phyloP scores from a whole-genome alignment of 2,329 filamentous ascomycete genomes.

The Paracorniculantispora psalliotae region DNA sequence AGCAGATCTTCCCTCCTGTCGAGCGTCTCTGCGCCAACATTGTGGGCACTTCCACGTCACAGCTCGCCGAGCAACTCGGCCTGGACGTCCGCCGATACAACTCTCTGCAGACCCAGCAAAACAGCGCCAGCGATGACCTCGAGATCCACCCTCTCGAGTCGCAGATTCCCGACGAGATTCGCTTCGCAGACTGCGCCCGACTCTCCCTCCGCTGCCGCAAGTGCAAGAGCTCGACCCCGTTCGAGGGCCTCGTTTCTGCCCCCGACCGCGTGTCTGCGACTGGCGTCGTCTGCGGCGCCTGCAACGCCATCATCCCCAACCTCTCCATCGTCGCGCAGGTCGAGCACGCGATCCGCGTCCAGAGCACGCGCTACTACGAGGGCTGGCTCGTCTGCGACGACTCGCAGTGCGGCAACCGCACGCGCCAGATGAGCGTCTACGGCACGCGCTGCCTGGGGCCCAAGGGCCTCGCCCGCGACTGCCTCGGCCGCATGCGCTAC shows the following conservation, averaged over 20 bases:
- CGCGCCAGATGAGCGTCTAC: constrained; percentile 89
- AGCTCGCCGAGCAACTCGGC: constrained; percentile 88
- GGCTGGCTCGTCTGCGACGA: constrained; percentile 91
- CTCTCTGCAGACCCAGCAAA: constrained; percentile 37
- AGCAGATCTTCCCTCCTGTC: constrained; percentile 96
- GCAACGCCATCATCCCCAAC: constrained; percentile 59
- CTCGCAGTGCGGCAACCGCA: constrained; percentile 76
- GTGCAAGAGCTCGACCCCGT: constrained; percentile 68
- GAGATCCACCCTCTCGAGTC: constrained; percentile 90
- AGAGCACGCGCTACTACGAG: constrained; percentile 84
- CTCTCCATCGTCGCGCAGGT: constrained; percentile 80
- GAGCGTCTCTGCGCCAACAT: constrained; percentile 97
- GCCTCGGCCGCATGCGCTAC: constrained; percentile 81
- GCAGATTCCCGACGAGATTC: constrained; percentile 85
- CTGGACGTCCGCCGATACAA: constrained; percentile 85
- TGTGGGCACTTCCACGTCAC: constrained; percentile 80
- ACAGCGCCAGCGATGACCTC: constrained; percentile 51
- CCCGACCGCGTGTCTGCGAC: constrained; percentile 60
- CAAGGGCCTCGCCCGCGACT: constrained; percentile 76
- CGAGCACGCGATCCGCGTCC: constrained; percentile 73
- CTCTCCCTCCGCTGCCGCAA: constrained; percentile 74
- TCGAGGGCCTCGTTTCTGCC: constrained; percentile 66
- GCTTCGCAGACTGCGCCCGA: constrained; percentile 76
- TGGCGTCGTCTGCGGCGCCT: constrained; percentile 70
- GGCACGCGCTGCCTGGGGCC: constrained; percentile 86